These are phyloP conservation scores for Pseudoturritis turrita DNA, from an alignment of 345 rosid genomes.

Conservation along the genomic window DNA sequence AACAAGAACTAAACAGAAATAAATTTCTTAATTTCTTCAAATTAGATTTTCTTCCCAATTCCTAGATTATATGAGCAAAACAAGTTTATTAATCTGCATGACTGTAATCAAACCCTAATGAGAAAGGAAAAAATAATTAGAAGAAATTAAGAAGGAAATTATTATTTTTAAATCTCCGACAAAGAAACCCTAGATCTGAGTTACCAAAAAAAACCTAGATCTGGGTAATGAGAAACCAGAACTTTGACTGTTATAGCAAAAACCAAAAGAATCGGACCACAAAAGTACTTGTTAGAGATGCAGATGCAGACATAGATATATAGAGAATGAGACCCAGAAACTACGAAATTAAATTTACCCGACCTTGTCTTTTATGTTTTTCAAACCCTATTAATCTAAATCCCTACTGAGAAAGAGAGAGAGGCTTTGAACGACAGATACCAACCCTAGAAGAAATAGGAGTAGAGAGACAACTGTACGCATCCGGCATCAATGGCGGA, in stretches of 20 bases:
- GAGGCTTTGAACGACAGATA: conserved; percentile 17
- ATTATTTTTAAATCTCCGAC: background rate
- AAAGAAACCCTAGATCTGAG: conserved; percentile 13
- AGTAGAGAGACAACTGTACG: conserved; percentile 20
- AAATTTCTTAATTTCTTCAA: no score
- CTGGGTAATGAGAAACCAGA: conserved; percentile 14
- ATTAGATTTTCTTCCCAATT: no score
- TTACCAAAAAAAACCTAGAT: conserved; percentile 6
- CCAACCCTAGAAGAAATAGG: conserved; percentile 27
- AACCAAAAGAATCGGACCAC: background rate
- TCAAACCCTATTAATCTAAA: conserved; percentile 16
- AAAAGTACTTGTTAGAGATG: conserved; percentile 8
- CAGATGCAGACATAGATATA: conserved; percentile 22
- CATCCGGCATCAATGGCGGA: conserved; percentile 31
- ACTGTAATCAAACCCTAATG: conserved; percentile 1
- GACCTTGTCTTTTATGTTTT: background rate
- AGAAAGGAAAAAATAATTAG: background rate
- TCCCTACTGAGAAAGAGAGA: conserved; percentile 11
- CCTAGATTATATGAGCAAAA: background rate
- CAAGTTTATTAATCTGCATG: background rate
- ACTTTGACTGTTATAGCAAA: conserved; percentile 4
- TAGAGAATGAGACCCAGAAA: conserved; percentile 4
- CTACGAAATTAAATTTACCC: background rate
- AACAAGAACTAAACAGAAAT: conserved; percentile 9
- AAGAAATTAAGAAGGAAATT: background rate